Evolutionary conservation across 495 filamentous ascomycete species (phyloP), one percentile per base, ranked within the genome.

Genomic region (Lasiosphaeria ovina): DNA sequence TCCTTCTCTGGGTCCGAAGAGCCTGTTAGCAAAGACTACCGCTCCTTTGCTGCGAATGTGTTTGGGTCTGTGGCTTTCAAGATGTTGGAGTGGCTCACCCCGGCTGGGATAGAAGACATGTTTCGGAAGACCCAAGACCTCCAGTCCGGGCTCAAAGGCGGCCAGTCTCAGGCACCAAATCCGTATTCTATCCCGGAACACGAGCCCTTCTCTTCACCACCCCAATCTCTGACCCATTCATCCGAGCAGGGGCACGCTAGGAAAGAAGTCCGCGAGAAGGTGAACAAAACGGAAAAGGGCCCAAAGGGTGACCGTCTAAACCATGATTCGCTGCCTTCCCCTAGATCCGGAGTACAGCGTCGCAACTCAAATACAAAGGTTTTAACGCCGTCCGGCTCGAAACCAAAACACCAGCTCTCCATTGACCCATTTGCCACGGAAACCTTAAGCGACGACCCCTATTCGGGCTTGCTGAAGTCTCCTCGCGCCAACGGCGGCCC

Each of bases 21-120:
- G 49, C 81, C 85, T 48, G 72, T 75, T 7, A 79, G 82, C 64
- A 92, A 88, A 65, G 91, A 95, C 67, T 88, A 90, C 17, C 88
- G 89, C 61, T 93, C 90, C 1, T 93, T 95, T 63, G 88, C 89
- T 8, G 91, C 92, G 50, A 89, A 89, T 59, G 76, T 94, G 3
- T 93, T 93, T 66, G 87, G 88, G 62, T 91, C 91, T 3, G 77
- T 86, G 47, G 82, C 90, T 4, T 79, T 92, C 62, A 87, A 87
- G 57, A 89, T 93, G 85, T 75, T 93, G 34, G 89, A 92, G 70
- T 92, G 88, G 88, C 76, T 90, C 42, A 85, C 87, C 12, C 81
- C 87, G 9, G 75, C 73, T 48, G 77, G 71, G 38, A 65, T 81
- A 14, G 74, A 78, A 49, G 72, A 75, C 8, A 71, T 81, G 70